Conservation (phyloP, 1,284 basidiomycete species). For the Inonotus obliquus region DNA sequence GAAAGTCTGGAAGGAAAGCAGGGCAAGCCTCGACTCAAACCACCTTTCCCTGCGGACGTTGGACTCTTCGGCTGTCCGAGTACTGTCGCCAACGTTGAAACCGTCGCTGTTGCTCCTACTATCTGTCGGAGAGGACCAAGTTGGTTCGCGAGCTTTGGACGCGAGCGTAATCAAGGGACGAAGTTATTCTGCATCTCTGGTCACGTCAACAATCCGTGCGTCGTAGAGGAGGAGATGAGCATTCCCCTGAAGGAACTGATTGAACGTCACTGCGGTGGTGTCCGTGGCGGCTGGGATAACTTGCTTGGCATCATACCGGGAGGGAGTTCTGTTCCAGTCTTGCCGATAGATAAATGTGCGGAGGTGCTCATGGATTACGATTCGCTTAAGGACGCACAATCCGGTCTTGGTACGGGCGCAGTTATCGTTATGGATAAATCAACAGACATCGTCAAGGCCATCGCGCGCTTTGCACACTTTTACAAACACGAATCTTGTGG, state of each 20-base stretch:
- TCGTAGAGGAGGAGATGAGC: slow-evolving; percentile 98
- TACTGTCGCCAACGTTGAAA: slow-evolving; percentile 98
- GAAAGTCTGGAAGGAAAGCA: slow-evolving; percentile 97
- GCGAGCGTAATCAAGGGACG: slow-evolving; percentile 92
- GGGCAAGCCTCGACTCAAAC: slow-evolving; percentile 96
- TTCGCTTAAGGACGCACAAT: slow-evolving; percentile 92
- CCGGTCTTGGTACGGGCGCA: slow-evolving; percentile 94
- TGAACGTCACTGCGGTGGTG: slow-evolving; percentile 96
- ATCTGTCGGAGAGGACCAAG: slow-evolving; percentile 86
- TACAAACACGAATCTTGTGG: slow-evolving; percentile 99
- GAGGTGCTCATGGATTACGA: slow-evolving; percentile 98
- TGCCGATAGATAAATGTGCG: slow-evolving; percentile 77
- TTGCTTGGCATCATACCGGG: slow-evolving; percentile 93
- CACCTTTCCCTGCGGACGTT: slow-evolving; percentile 99
- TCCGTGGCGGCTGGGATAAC: slow-evolving; percentile 95
- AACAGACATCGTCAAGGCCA: slow-evolving; percentile 90
- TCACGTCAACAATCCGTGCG: slow-evolving; percentile 97
- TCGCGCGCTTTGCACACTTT: slow-evolving; percentile 90
- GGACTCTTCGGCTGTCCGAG: slow-evolving; percentile 96
- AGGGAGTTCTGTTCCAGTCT: slow-evolving; percentile 92
- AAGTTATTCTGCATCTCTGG: slow-evolving; percentile 96
- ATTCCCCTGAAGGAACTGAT: slow-evolving; percentile 92
- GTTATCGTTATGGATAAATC: slow-evolving; percentile 99
- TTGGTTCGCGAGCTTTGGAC: slow-evolving; percentile 95
- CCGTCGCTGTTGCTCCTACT: slow-evolving; percentile 94